phyloP scores from a whole-genome alignment of 768 basidiomycete genomes.

The Asterophora parasitica region DNA sequence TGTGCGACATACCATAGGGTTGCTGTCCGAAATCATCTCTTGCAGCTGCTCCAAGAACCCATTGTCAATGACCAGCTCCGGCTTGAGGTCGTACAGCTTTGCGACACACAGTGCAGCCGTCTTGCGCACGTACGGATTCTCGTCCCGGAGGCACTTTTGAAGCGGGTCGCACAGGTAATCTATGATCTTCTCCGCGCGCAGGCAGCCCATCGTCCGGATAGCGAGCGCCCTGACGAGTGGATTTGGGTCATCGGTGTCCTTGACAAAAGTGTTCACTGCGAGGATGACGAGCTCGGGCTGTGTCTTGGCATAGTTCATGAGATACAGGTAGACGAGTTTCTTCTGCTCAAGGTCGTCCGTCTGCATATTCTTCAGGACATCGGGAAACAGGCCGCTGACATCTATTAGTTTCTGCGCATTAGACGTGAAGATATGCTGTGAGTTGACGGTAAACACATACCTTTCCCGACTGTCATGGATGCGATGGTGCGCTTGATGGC shows the following conservation, averaged over 20 bases:
- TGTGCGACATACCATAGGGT: constrained; percentile 75
- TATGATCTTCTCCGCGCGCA: constrained; percentile 98
- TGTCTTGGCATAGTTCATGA: constrained; percentile 99
- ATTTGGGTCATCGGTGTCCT: constrained; percentile 95
- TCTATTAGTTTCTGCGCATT: constrained; percentile 36
- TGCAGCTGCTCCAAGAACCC: constrained; percentile 86
- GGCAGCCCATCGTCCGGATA: constrained; percentile 95
- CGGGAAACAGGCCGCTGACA: constrained; percentile 92
- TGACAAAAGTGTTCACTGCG: constrained; percentile 97
- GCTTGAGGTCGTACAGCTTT: constrained; percentile 96
- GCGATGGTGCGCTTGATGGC: constrained; percentile 98
- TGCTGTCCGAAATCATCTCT: constrained; percentile 92
- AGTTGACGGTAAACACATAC: constrained; percentile 32
- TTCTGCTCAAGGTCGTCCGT: constrained; percentile 99
- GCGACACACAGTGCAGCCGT: constrained; percentile 96
- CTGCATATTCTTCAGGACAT: constrained; percentile 99
- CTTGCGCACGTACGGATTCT: constrained; percentile 98
- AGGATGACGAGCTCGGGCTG: constrained; percentile 99
- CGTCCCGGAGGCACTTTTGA: constrained; percentile 87
- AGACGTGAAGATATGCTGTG: not conserved
- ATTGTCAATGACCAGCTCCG: constrained; percentile 90
- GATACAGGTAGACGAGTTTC: constrained; percentile 98
- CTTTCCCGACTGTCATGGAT: constrained; percentile 99
- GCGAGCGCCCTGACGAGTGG: constrained; percentile 94
- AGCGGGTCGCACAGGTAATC: constrained; percentile 97